Evolutionary conservation across 164 flowering plant genomes (phyloP).

Genomic region (Macadamia integrifolia): DNA sequence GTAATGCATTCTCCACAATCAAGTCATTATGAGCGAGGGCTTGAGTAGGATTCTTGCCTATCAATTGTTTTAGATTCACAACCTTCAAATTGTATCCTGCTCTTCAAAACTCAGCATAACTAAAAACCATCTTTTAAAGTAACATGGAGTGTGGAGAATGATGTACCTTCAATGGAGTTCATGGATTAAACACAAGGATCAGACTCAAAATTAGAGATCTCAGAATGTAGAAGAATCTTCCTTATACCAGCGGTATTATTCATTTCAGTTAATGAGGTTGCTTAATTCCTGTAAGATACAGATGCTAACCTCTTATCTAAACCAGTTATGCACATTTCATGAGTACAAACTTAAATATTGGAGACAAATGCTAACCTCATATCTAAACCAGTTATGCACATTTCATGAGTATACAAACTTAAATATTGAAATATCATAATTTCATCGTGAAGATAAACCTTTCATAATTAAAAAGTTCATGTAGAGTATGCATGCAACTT

Average conservation of each 20-base stretch:
- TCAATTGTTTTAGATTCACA: slow-evolving; percentile 31
- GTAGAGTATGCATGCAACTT: slow-evolving; percentile 87
- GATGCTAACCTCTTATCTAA: slow-evolving; percentile 56
- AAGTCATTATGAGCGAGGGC: too few species aligned
- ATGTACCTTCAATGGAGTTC: slow-evolving; percentile 61
- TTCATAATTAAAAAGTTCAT: too few species aligned
- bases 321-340: slow-evolving; percentile 93
- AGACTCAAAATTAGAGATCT: slow-evolving; percentile 73
- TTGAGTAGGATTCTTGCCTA: too few species aligned
- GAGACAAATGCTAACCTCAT: too few species aligned
- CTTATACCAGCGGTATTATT: slow-evolving; percentile 59
- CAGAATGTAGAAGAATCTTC: slow-evolving; percentile 63
- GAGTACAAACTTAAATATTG: too few species aligned
- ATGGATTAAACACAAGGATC: slow-evolving; percentile 92
- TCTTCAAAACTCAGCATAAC: slow-evolving; percentile 84
- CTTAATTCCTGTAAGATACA: slow-evolving; percentile 56
- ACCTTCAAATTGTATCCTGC: slow-evolving; percentile 48
- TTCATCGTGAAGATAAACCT: too few species aligned
- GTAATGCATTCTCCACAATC: too few species aligned
- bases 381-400: too few species aligned
- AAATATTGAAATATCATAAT: slow-evolving; percentile 1
- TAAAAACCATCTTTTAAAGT: slow-evolving; percentile 91
- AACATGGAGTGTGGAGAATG: slow-evolving; percentile 77
- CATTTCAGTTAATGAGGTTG: slow-evolving; percentile 58
- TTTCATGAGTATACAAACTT: slow-evolving; percentile 54